These are phyloP conservation scores for Trichomonas vaginalis DNA, from an alignment of 208 protist species.

Conservation along the genomic window DNA sequence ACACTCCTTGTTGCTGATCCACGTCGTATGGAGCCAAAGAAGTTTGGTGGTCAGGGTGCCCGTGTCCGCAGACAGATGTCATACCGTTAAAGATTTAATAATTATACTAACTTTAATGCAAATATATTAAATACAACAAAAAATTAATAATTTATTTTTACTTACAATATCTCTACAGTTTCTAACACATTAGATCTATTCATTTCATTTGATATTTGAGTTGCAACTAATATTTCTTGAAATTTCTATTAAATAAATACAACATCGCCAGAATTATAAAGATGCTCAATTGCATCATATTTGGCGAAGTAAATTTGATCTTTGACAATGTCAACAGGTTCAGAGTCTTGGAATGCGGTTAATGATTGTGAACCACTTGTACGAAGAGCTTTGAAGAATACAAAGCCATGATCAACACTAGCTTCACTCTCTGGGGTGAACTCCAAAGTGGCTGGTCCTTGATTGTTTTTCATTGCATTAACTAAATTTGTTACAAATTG, in stretches of 20 bases:
- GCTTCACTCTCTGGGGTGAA: neutral
- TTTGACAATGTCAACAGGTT: neutral
- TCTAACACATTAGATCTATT: no score
- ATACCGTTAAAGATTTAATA: constrained; percentile 97
- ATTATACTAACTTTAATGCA: no score
- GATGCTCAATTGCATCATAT: neutral
- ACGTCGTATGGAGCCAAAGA: constrained; percentile 97
- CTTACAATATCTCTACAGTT: no score
- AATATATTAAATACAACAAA: no score
- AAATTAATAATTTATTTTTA: no score
- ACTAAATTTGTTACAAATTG: neutral
- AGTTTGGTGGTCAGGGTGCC: constrained; percentile 96
- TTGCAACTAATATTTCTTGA: no score
- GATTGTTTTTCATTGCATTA: neutral
- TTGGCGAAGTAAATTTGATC: neutral
- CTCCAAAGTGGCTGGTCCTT: neutral
- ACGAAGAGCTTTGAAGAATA: neutral
- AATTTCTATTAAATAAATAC: neutral
- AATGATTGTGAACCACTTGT: neutral
- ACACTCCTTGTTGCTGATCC: constrained; percentile 96
- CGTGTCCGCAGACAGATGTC: constrained; percentile 96
- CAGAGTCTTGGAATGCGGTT: neutral
- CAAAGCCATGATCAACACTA: neutral
- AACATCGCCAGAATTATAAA: neutral
- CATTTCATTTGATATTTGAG: no score